Conservation (phyloP, 2,329 filamentous ascomycete genomes). For the Neofusicoccum umdonicola region DNA sequence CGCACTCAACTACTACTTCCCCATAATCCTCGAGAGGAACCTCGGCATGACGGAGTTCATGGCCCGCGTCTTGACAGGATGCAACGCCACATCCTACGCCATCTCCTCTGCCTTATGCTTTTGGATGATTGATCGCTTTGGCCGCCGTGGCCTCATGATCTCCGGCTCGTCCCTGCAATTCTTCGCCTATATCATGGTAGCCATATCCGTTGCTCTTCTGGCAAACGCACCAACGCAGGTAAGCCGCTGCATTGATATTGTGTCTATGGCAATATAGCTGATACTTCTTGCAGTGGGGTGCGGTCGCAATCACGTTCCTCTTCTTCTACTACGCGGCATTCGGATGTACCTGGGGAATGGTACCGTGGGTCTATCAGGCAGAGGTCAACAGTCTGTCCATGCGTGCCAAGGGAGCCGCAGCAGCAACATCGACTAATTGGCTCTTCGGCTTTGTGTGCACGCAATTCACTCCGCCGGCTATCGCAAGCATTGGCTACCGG, state of each 20-base stretch:
- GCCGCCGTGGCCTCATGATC: constrained; percentile 25
- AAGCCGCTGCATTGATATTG: not conserved
- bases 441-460: constrained; percentile 44
- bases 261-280: not conserved
- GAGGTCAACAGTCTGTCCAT: constrained; percentile 44
- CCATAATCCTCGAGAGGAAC: constrained; percentile 20
- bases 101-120: constrained; percentile 24
- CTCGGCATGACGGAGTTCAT: constrained; percentile 20
- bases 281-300: constrained; percentile 9
- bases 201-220: constrained; percentile 22
- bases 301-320: constrained; percentile 20
- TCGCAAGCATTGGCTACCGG: constrained; percentile 42
- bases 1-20: constrained; percentile 21
- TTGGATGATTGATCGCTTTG: constrained; percentile 27
- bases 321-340: constrained; percentile 22
- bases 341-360: constrained; percentile 30
- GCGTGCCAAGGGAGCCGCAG: constrained; percentile 44
- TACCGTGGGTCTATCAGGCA: constrained; percentile 45
- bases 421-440: constrained; percentile 48
- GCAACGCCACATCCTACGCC: constrained; percentile 24
- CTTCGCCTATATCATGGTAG: constrained; percentile 25
- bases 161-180: constrained; percentile 22
- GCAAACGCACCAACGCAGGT: not conserved
- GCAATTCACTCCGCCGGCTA: constrained; percentile 46
- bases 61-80: constrained; percentile 22